A percentile compares a stretch with the other conserved stretches of the same genome.
phyloP scores from a whole-genome alignment of 352 stramenopile species.

The Pythium phragmitis region DNA sequence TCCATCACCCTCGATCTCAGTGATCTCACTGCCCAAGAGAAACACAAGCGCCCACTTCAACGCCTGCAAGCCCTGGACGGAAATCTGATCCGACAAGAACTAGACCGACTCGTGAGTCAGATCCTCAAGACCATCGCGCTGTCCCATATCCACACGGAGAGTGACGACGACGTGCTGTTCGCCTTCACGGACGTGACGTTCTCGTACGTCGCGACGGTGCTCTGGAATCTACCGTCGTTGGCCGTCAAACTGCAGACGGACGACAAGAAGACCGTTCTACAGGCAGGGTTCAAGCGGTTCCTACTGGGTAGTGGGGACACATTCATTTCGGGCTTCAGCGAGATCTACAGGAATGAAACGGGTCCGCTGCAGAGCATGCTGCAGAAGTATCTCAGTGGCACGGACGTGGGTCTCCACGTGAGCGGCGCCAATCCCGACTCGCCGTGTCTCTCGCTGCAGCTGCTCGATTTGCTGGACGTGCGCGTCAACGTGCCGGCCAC shows the following conservation, averaged over 20 bases:
- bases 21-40: slow-evolving; percentile 32
- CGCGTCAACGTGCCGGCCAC: slow-evolving; percentile 62
- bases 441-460: slow-evolving; percentile 63
- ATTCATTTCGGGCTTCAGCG: slow-evolving; percentile 78
- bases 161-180: slow-evolving; percentile 59
- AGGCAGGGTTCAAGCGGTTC: slow-evolving; percentile 71
- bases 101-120: slow-evolving; percentile 54
- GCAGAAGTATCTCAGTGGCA: slow-evolving; percentile 61
- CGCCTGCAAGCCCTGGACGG: slow-evolving; percentile 10
- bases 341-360: slow-evolving; percentile 62
- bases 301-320: slow-evolving; percentile 64
- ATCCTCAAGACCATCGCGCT: slow-evolving; percentile 77
- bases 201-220: slow-evolving; percentile 49
- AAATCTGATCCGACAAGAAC: slow-evolving; percentile 38
- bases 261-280: slow-evolving; percentile 44
- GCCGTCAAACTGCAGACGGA: slow-evolving; percentile 49
- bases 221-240: slow-evolving; percentile 80
- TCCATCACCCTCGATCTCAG: slow-evolving; percentile 63
- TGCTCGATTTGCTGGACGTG: slow-evolving; percentile 65
- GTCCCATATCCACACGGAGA: slow-evolving; percentile 66
- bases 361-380: slow-evolving; percentile 66
- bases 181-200: slow-evolving; percentile 83
- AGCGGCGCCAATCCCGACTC: slow-evolving; percentile 45
- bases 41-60: not conserved
- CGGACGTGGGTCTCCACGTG: slow-evolving; percentile 64